These are phyloP conservation scores for Ganoderma multipileum DNA, from an alignment of 1,284 basidiomycete species.

Conservation along the genomic window DNA sequence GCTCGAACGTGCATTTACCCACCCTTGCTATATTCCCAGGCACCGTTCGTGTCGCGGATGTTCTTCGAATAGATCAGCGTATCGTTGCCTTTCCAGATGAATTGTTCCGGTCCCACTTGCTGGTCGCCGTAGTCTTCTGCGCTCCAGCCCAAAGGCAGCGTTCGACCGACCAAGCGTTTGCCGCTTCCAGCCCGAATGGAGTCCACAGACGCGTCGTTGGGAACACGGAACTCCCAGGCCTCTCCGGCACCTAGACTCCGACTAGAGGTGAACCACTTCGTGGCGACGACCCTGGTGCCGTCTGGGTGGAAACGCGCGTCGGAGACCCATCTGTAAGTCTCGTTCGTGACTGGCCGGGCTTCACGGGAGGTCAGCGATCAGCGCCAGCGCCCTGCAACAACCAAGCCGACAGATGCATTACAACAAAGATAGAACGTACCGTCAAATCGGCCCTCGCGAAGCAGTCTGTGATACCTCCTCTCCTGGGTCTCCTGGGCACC, in stretches of 20 bases:
- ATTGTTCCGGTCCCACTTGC: constrained; percentile 76
- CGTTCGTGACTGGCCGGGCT: constrained; percentile 74
- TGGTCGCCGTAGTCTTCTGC: constrained; percentile 64
- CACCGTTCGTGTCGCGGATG: constrained; percentile 54
- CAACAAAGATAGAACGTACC: constrained; percentile 46
- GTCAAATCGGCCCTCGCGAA: constrained; percentile 62
- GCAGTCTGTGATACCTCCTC: constrained; percentile 55
- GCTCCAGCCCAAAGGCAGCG: constrained; percentile 65
- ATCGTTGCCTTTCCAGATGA: constrained; percentile 66
- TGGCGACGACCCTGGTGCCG: constrained; percentile 65
- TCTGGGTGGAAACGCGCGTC: constrained; percentile 75
- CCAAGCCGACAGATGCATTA: not conserved
- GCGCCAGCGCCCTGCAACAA: constrained; percentile 3
- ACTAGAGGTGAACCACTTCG: constrained; percentile 73
- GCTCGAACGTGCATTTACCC: not conserved
- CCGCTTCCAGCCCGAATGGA: constrained; percentile 56
- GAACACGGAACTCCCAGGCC: constrained; percentile 69
- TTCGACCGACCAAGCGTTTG: constrained; percentile 58
- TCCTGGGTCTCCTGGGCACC: constrained; percentile 58
- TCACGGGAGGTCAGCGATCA: not conserved
- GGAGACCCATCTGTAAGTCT: constrained; percentile 73
- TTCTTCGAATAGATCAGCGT: constrained; percentile 72
- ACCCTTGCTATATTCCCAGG: constrained; percentile 74
- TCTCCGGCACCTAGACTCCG: constrained; percentile 74
- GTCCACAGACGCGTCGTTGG: constrained; percentile 37